Percentiles rank a stretch among this genome's conserved stretches.
These are phyloP conservation scores for Debaryomyces singareniensis DNA, from an alignment of 1,139 yeast genomes.

Conservation along the genomic window DNA sequence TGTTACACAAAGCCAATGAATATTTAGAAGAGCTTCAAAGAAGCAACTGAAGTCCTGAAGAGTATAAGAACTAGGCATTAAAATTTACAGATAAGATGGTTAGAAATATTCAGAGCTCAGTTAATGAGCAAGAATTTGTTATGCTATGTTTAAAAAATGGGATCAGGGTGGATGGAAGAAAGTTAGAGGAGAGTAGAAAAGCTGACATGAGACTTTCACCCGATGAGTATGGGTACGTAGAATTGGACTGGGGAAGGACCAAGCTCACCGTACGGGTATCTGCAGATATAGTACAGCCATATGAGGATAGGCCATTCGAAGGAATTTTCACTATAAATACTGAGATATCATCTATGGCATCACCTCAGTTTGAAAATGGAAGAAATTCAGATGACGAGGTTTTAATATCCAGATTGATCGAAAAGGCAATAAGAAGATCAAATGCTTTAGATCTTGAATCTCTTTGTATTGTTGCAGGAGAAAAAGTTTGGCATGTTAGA, in stretches of 20 bases:
- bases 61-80: not conserved
- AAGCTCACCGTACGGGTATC: slow-evolving; percentile 72
- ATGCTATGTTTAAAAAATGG: slow-evolving; percentile 58
- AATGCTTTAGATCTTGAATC: slow-evolving; percentile 88
- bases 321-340: slow-evolving; percentile 81
- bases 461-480: slow-evolving; percentile 85
- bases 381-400: slow-evolving; percentile 74
- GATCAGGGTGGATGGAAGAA: slow-evolving; percentile 64
- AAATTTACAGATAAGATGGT: slow-evolving; percentile 28
- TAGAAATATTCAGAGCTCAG: slow-evolving; percentile 55
- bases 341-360: slow-evolving; percentile 86
- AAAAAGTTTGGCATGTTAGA: slow-evolving; percentile 81
- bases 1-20: slow-evolving; percentile 2
- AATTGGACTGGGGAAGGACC: slow-evolving; percentile 69
- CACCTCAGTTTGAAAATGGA: slow-evolving; percentile 72
- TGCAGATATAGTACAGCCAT: slow-evolving; percentile 75
- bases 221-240: slow-evolving; percentile 73
- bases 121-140: slow-evolving; percentile 58
- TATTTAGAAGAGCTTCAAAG: slow-evolving; percentile 1
- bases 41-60: not conserved
- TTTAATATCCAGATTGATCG: slow-evolving; percentile 72
- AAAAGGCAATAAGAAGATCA: slow-evolving; percentile 84
- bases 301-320: slow-evolving; percentile 90
- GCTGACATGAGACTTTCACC: slow-evolving; percentile 58
- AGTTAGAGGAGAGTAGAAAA: slow-evolving; percentile 55